Evolutionary conservation across 1,284 basidiomycete genomes (phyloP), one percentile per base, ranked within the genome.

Genomic region (Crepidotus sp.): DNA sequence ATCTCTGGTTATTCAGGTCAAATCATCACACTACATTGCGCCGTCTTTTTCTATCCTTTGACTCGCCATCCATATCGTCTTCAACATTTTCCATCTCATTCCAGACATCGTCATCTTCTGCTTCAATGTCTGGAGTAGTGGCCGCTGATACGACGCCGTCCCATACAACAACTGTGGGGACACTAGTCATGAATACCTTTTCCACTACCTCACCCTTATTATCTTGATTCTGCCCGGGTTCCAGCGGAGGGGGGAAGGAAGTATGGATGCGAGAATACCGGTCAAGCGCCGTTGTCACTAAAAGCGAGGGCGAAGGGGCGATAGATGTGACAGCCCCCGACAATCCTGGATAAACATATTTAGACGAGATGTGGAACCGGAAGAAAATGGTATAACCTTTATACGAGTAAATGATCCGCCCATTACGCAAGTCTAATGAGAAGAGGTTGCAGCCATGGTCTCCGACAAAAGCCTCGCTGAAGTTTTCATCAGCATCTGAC

Each of bases 391-490:
- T 51, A 53, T 40, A 43, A 80, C 84, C 80, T 69, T 78, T 80
- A 56, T 90, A 89, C 1, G 77, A 71, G 59, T 87, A 91, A 4
- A 77, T 60, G 7, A 82, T 63, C 36, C 71, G 66, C 0, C 91
- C 90, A 35, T 75, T 89, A 11, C 91, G 74, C 30, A 83, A 54
- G 59, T 94, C 91, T 4, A 93, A 47, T 0, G 84, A 72, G 41
- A 73, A 81, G 1, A 93, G 59, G 55, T 78, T 77, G 32, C 73
- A 77, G 4, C 80, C 80, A 45, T 74, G 70, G 60, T 94, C 91
- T 5, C 83, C 71, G 36, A 85, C 70, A 57, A 90, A 91, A 1
- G 78, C 61, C 60, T 93, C 83, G 57, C 89, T 92, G n/a, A 42
- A 15, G 42, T 33, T 42, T 22, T 19, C 49, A 34, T 47, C n/a